Evolutionary conservation across 1,139 yeast species (phyloP).

Genomic region (Ogataea hybrid): DNA sequence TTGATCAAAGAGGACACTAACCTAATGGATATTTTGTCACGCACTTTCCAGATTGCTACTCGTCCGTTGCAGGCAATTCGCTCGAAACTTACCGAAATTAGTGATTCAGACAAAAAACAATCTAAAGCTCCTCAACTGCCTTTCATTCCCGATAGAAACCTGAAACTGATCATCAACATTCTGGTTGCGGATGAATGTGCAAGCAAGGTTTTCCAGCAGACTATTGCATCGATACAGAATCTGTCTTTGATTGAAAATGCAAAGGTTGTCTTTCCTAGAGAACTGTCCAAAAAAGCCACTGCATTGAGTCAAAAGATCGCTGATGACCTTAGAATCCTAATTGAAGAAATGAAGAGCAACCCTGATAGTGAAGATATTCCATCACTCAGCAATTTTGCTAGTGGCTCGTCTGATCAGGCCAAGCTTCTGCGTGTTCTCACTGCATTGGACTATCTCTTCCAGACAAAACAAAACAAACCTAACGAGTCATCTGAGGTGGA

Average conservation of each 20-base stretch:
- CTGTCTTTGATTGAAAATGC: constrained; percentile 63
- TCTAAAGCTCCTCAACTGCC: constrained; percentile 47
- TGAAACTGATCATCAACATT: constrained; percentile 63
- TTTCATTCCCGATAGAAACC: constrained; percentile 58
- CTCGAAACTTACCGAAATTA: constrained; percentile 29
- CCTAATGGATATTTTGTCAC: constrained; percentile 72
- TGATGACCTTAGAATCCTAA: constrained; percentile 52
- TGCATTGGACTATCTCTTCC: constrained; percentile 82
- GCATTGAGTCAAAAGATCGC: constrained; percentile 57
- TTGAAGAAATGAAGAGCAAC: constrained; percentile 40
- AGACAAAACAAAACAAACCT: constrained; percentile 36
- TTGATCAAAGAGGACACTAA: constrained; percentile 69
- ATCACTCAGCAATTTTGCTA: constrained; percentile 64
- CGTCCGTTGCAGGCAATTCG: constrained; percentile 61
- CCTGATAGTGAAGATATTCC: constrained; percentile 40
- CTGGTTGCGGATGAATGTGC: constrained; percentile 86
- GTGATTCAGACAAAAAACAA: constrained; percentile 17
- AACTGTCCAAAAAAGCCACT: constrained; percentile 67
- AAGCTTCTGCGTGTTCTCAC: constrained; percentile 81
- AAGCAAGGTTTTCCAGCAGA: constrained; percentile 80
- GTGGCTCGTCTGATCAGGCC: constrained; percentile 85
- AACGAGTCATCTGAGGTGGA: constrained; percentile 36
- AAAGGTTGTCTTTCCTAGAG: constrained; percentile 63
- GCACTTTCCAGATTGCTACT: constrained; percentile 74
- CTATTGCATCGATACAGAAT: constrained; percentile 80